Base-by-base conservation (phyloP, 495 filamentous ascomycete genomes). In the Bathelium albidoporum region DNA sequence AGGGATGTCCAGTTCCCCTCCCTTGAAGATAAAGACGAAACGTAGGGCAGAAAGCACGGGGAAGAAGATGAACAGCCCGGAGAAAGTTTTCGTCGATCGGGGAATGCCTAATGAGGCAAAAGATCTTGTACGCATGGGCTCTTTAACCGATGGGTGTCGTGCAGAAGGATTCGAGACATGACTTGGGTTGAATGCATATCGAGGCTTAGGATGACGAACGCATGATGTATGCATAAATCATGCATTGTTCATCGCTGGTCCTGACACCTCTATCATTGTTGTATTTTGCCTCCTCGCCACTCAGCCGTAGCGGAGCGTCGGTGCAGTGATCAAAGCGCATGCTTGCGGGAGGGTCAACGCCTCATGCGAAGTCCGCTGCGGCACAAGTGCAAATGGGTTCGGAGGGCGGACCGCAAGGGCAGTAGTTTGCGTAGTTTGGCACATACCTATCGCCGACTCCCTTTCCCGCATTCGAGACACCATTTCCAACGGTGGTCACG, bases 391-490 rank as follows among this genome's bases (percentile, higher is more conserved):
- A 49, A 20, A 20, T 5, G n/a, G 49, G 9, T 55, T 11, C 12
- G 49, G 49, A 11, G 12, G 43, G 44, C 10, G 44, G 43, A n/a
- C 10, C n/a, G 1, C 22, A 18, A 58, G 12, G 12, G 45, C 18
- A 44, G 41, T 22, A 22, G 44, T 14, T 28, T 53, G 22, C 26
- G 45, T 26, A 31, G 31, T 12, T 22, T 22, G 28, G 28, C n/a
- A 44, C 66, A 24, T 67, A 76, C 74, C 64, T 67, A 31, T 64
- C 36, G 4, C 72, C 74, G 62, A 79, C 71, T 2, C 72, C 71
- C 32, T 74, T 69, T 16, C 78, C 78, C 0, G 77, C 69, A 45
- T 71, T 72, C 26, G 72, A 70, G 53, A 78, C 70, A 60, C 73
- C 69, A 62, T 73, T 74, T 14, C 75, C 75, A 18, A 75, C 69